These are phyloP conservation scores for Hypoxylon sp. DNA, from an alignment of 2,329 filamentous ascomycete species.

Conservation along the genomic window DNA sequence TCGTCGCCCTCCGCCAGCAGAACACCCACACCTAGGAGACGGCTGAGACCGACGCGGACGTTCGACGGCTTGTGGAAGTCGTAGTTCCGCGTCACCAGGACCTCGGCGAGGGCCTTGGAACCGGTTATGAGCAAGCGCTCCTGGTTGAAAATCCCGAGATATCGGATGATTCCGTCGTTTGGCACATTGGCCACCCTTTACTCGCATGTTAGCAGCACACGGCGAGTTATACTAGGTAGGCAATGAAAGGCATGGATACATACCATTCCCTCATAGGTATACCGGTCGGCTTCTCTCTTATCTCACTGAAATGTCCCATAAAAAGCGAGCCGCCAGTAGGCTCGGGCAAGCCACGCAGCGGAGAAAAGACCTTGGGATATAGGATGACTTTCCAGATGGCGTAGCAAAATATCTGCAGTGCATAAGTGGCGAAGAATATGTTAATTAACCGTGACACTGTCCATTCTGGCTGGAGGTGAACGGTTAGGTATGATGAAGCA, in stretches of 20 bases:
- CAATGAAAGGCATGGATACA: conserved; percentile 44
- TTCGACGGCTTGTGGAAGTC: conserved; percentile 73
- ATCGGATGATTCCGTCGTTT: conserved; percentile 77
- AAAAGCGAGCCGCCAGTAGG: conserved; percentile 58
- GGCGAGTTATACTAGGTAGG: neutral
- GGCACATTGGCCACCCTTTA: conserved; percentile 69
- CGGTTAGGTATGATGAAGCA: conserved; percentile 50
- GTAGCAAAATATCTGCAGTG: conserved; percentile 53
- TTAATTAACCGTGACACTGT: conserved; percentile 50
- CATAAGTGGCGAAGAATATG: conserved; percentile 54
- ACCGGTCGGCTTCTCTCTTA: conserved; percentile 56
- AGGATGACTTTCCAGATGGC: conserved; percentile 58
- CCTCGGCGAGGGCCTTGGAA: conserved; percentile 75
- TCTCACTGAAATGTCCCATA: conserved; percentile 60
- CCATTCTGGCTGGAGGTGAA: conserved; percentile 48
- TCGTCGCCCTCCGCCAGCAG: conserved; percentile 90
- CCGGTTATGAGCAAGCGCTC: conserved; percentile 59
- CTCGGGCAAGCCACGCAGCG: conserved; percentile 61
- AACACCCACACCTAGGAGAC: conserved; percentile 76
- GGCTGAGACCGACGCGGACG: conserved; percentile 67
- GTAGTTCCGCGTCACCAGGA: conserved; percentile 76
- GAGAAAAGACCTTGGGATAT: conserved; percentile 64
- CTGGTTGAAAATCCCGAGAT: conserved; percentile 60
- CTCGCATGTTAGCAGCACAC: conserved; percentile 31
- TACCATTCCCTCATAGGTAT: conserved; percentile 63